Evolutionary conservation across 192 early-diverging fungal species (phyloP), one percentile per base, ranked within the genome.

Genomic region (Cladochytrium replicatum): DNA sequence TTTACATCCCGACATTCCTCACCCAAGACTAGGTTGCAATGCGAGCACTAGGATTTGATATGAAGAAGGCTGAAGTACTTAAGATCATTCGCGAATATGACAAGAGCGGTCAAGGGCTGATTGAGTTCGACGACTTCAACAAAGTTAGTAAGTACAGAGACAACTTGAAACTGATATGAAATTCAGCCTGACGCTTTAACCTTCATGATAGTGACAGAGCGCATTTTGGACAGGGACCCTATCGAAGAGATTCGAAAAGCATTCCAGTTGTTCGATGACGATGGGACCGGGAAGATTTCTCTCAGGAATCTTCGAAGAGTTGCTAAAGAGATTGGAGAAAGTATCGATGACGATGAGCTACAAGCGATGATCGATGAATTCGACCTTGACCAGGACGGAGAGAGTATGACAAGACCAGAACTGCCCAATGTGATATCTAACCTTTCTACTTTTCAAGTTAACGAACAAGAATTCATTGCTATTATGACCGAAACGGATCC

Each of bases 351-450:
- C 25, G 84, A 88, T 5, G 87, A 89, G 58, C 60, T 89, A 43
- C 78, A 86, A 54, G 83, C 84, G 3, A 89, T 89, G 87, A 84
- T 89, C 52, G 86, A 89, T 26, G 87, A 89, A 71, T 89, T 89
- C 78, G 87, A 89, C 55, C 49, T 85, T 64, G 79, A 84, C 64
- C 77, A 84, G 54, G 83, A 89, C 50, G 87, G 87, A 26, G 83
- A 77, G 48, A 90, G 85, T 88, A 77, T 51, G 2, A 22, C 25
- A 15, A 11, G 8, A 11, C 22, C n/a, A n/a, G n/a, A n/a, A n/a
- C n/a, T n/a, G n/a, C n/a, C n/a, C n/a, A n/a, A n/a, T n/a, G n/a
- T n/a, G n/a, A 6, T 45, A 5, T 38, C 21, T 29, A n/a, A 29
- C 28, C 19, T 17, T 43, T 4, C 38, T 51, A 21, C 21, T 7